Evolutionary conservation across 2,329 filamentous ascomycete genomes (phyloP), one percentile per base, ranked within the genome.

Genomic region (Coniochaeta sp.): DNA sequence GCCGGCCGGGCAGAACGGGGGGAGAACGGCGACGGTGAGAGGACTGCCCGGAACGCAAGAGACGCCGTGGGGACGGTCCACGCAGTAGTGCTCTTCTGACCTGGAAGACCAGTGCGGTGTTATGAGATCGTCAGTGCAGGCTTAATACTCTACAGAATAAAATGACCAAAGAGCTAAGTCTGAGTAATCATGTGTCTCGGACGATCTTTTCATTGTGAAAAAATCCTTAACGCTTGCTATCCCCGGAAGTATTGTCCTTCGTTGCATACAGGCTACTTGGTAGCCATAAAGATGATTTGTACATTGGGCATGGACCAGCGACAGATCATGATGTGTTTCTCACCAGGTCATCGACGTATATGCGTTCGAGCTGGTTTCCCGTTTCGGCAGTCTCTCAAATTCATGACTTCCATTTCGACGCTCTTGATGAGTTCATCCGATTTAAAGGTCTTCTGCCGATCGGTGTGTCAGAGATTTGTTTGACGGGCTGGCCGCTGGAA

Each of bases 1-100:
- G 7, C 71, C 71, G 0, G 65, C 69, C 8, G 71, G 72, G 1
- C 71, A 74, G 61, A 62, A 67, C 16, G 64, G 63, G 1, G 59
- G 62, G 58, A 61, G 33, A 5, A 9, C 47, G 44, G 59, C 55
- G 7, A 31, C 40, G 33, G 43, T 60, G 17, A 54, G 61, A 24
- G 62, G 61, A 6, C 31, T 66, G 36, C 36, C 56, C 26, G 54
- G 33, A n/a, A 1, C 11, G 19, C n/a, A 34, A 24, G 31, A 19
- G 28, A 22, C 11, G 11, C 7, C 6, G 2, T 38, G 54, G 54
- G 31, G 16, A 11, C 19, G 43, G 43, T n/a, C 43, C 6, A 22
- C 19, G 43, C 43, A 47, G 43, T 47, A 47, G 43, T 22, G 43
- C 43, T 47, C 19, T 47, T 19, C 43, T 47, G 19, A 11, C 6